phyloP scores from a whole-genome alignment of 1,139 yeast species.

The Suhomyces maxii region DNA sequence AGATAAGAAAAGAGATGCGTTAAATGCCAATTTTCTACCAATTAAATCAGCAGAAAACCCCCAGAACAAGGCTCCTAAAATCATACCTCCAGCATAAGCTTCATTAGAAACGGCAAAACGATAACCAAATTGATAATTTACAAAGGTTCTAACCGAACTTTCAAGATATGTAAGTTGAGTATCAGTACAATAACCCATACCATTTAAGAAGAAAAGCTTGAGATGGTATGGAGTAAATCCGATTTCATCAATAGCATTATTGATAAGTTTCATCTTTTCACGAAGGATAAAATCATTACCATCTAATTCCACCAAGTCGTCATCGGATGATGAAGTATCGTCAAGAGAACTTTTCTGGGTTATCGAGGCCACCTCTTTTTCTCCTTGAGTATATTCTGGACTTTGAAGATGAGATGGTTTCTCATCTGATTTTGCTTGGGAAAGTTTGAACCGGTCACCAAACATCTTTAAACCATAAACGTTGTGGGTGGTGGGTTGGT shows the following conservation, averaged over 20 bases:
- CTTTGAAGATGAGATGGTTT: not conserved
- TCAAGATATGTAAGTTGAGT: slow-evolving; percentile 52
- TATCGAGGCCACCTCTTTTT: slow-evolving; percentile 6
- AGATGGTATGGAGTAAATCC: slow-evolving; percentile 53
- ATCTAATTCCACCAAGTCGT: slow-evolving; percentile 21
- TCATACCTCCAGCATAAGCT: slow-evolving; percentile 44
- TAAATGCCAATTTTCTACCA: slow-evolving; percentile 34
- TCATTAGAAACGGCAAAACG: slow-evolving; percentile 29
- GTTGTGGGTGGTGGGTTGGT: not conserved
- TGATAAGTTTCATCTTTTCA: slow-evolving; percentile 38
- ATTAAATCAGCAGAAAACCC: slow-evolving; percentile 25
- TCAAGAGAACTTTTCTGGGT: slow-evolving; percentile 7
- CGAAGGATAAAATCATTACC: slow-evolving; percentile 31
- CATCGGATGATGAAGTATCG: slow-evolving; percentile 8
- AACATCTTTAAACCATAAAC: not conserved
- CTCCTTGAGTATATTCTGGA: not conserved
- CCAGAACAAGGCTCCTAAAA: slow-evolving; percentile 50
- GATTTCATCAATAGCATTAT: slow-evolving; percentile 51
- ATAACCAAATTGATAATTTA: slow-evolving; percentile 44
- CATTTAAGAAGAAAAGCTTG: slow-evolving; percentile 45
- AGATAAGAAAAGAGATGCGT: slow-evolving; percentile 31
- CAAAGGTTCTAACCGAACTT: slow-evolving; percentile 36
- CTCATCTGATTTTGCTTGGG: not conserved
- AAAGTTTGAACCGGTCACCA: not conserved
- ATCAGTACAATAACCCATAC: slow-evolving; percentile 67